Percentiles rank a stretch among this genome's conserved stretches.
Conservation (phyloP, 106 monocot species). For the Allium sativum region DNA sequence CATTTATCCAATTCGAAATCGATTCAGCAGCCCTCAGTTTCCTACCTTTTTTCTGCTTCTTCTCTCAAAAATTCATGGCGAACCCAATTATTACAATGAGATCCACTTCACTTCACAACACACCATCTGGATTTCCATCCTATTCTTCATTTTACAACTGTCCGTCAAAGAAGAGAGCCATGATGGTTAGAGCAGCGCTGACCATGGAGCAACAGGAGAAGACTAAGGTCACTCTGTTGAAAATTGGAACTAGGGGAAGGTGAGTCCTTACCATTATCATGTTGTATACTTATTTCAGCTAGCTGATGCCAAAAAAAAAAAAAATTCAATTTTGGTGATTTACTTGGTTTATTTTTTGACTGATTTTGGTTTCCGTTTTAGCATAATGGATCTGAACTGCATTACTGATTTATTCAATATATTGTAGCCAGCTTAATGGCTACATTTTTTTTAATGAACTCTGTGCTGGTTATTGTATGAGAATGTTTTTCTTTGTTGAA, state of each 20-base stretch:
- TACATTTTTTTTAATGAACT: background rate
- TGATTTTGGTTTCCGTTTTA: background rate
- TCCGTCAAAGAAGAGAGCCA: conserved; percentile 15
- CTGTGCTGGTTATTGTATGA: no score
- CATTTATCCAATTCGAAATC: background rate
- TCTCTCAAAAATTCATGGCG: conserved; percentile 6
- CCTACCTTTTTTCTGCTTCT: background rate
- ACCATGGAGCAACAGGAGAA: conserved; percentile 55
- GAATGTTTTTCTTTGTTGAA: no score
- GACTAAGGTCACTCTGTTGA: conserved; percentile 60
- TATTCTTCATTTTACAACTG: background rate
- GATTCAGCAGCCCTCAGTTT: background rate
- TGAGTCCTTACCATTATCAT: conserved; percentile 9
- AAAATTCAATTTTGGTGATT: conserved; percentile 1
- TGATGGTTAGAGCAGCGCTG: conserved; percentile 31
- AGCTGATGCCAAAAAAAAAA: no score
- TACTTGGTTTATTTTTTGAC: no score
- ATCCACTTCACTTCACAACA: conserved; percentile 16
- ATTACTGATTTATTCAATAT: background rate
- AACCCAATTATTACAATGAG: conserved; percentile 24
- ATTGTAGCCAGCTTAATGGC: background rate
- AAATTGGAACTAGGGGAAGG: conserved; percentile 95
- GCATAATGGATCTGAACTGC: background rate
- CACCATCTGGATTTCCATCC: background rate
- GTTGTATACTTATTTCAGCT: background rate